Base-by-base conservation (phyloP, 805 yeast genomes). In the Brettanomyces nanus region DNA sequence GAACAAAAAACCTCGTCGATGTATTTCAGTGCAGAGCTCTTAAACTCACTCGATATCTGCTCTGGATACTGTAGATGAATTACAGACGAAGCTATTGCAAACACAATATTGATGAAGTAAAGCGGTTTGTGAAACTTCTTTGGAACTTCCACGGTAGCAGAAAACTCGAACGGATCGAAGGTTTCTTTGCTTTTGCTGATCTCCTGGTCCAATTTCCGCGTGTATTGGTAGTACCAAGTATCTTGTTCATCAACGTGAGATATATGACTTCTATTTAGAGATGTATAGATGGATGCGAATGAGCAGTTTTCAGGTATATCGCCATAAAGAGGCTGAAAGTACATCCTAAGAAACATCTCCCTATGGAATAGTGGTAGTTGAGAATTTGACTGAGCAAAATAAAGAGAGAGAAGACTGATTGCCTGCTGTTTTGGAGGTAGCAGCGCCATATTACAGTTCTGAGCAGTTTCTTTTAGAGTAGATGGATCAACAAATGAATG, bases 321-420 rank as follows among this genome's bases (percentile, higher is more conserved):
- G 0, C 97, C 96, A 54, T 87, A 87, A 1, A 87, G 68, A 0
- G 95, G 96, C 47, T 75, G 73, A 53, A 83, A 87, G 51, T 76
- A 77, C 20, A 66, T 63, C 33, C 63, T 63, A 31, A 89, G 57
- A 50, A 86, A 87, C 46, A 71, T 74, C 49, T 85, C 95, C 22
- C 95, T 69, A 54, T 89, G 95, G 34, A 87, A 59, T 4, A 89
- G 68, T 0, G 97, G 96, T 20, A 85, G 57, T 55, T 86, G 95
- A 2, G 94, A 67, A 53, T 89, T 87, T 13, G 89, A 74, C 49
- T 82, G 87, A 17, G 82, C 75, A 52, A 89, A 89, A 54, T 71
- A 86, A 2, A 74, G 65, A 27, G 75, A 68, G 6, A 86, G 51
- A 31, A 83, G 68, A 36, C 68, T 65, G 49, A 81, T 76, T 0